Conservation (phyloP, 495 filamentous ascomycete genomes). For the Hypomontagnella submonticulosa region DNA sequence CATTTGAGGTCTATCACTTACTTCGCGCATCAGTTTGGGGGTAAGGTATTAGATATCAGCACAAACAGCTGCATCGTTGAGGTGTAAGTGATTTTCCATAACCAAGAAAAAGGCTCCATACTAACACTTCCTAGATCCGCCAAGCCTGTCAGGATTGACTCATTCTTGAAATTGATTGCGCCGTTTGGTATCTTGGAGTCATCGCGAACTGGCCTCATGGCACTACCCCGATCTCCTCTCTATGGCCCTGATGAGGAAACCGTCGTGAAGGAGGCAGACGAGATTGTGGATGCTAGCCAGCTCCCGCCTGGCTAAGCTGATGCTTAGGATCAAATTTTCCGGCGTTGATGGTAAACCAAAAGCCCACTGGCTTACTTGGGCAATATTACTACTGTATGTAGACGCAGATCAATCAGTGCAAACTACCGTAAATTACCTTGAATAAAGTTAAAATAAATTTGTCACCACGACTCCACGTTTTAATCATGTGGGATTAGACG, state of each 20-base stretch:
- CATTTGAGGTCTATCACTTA: conserved; percentile 94
- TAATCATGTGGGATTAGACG: not conserved
- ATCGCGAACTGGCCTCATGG: conserved; percentile 94
- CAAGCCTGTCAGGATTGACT: conserved; percentile 93
- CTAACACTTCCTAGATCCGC: conserved; percentile 71
- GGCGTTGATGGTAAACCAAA: conserved; percentile 40
- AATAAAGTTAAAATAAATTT: conserved; percentile 9
- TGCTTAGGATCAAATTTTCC: conserved; percentile 4
- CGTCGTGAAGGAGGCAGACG: conserved; percentile 86
- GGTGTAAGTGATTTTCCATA: conserved; percentile 69
- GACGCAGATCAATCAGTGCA: conserved; percentile 23
- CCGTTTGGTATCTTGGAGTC: conserved; percentile 98
- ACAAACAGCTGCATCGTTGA: conserved; percentile 99
- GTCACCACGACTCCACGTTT: not conserved
- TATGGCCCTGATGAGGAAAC: conserved; percentile 75
- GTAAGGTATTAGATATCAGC: conserved; percentile 97
- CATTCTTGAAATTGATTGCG: conserved; percentile 93
- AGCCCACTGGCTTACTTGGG: conserved; percentile 29
- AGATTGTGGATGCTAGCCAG: conserved; percentile 90
- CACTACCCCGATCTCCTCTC: conserved; percentile 90
- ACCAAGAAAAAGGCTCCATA: conserved; percentile 20
- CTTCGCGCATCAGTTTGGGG: conserved; percentile 95
- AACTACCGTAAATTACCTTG: conserved; percentile 29
- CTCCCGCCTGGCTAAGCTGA: conserved; percentile 85
- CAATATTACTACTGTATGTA: conserved; percentile 31